These are phyloP conservation scores for Chalaropsis thielavioides DNA, from an alignment of 2,329 filamentous ascomycete genomes.

Conservation along the genomic window DNA sequence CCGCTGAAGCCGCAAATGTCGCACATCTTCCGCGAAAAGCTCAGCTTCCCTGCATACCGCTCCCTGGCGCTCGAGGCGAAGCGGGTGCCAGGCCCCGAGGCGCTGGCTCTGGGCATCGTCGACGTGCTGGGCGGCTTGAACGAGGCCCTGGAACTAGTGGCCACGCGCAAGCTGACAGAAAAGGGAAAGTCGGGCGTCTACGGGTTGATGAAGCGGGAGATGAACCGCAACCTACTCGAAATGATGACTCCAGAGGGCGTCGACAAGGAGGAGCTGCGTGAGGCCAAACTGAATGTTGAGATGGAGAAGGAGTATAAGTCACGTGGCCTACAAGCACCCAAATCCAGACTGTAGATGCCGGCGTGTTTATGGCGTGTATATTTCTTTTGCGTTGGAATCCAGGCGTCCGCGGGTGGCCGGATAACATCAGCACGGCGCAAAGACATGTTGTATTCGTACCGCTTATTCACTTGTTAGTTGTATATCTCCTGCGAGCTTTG, in stretches of 20 bases:
- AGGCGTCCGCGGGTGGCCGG: neutral
- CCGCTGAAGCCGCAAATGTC: slow-evolving; percentile 62
- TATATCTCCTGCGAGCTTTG: neutral
- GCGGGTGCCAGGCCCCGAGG: slow-evolving; percentile 48
- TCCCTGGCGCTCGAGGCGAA: slow-evolving; percentile 58
- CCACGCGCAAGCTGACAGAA: slow-evolving; percentile 41
- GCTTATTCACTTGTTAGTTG: neutral
- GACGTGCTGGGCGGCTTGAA: slow-evolving; percentile 53
- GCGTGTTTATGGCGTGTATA: neutral
- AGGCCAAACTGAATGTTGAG: slow-evolving; percentile 33
- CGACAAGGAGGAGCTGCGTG: slow-evolving; percentile 34
- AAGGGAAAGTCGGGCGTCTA: slow-evolving; percentile 55
- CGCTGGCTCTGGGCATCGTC: slow-evolving; percentile 51
- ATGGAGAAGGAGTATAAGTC: slow-evolving; percentile 29
- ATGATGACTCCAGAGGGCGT: slow-evolving; percentile 40
- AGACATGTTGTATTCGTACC: neutral
- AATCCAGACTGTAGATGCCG: slow-evolving; percentile 23
- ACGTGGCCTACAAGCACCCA: slow-evolving; percentile 22
- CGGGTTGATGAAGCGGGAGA: slow-evolving; percentile 57
- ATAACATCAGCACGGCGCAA: neutral
- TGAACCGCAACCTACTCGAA: slow-evolving; percentile 52
- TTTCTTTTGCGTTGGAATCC: neutral
- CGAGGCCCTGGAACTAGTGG: slow-evolving; percentile 46
- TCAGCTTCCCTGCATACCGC: slow-evolving; percentile 42
- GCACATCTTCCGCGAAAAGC: slow-evolving; percentile 58